These are phyloP conservation scores for Candolleomyces efflorescens DNA, from an alignment of 768 basidiomycete genomes.

Conservation along the genomic window DNA sequence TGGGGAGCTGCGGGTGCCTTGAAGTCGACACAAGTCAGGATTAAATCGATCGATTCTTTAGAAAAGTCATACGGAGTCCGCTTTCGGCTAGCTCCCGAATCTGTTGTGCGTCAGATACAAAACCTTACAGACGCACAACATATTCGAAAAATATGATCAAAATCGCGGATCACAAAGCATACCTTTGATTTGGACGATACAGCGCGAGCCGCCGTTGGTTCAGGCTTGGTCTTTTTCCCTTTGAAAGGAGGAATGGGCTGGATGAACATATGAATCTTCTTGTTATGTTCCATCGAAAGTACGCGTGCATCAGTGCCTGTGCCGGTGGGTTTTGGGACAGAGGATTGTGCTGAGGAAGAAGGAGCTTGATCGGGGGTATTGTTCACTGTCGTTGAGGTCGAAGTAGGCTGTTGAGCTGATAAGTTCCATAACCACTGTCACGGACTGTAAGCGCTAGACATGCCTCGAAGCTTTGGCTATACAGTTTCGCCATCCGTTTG, in stretches of 20 bases:
- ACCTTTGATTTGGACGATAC: slow-evolving; percentile 90
- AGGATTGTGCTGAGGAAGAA: slow-evolving; percentile 6
- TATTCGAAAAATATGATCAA: slow-evolving; percentile 62
- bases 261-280: slow-evolving; percentile 75
- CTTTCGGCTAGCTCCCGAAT: too few species aligned
- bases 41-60: neutral
- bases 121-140: slow-evolving; percentile 29
- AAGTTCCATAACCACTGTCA: neutral
- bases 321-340: slow-evolving; percentile 22
- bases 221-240: slow-evolving; percentile 43
- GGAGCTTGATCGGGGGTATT: slow-evolving; percentile 1
- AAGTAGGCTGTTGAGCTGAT: slow-evolving; percentile 67
- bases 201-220: slow-evolving; percentile 43
- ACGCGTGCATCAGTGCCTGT: slow-evolving; percentile 19
- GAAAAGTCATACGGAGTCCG: slow-evolving; percentile 42
- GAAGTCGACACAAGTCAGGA: neutral
- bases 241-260: slow-evolving; percentile 91
- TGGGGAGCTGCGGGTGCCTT: slow-evolving; percentile 56
- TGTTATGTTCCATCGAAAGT: slow-evolving; percentile 19
- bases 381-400: slow-evolving; percentile 1
- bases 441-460: slow-evolving; percentile 12
- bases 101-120: slow-evolving; percentile 48
- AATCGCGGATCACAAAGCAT: too few species aligned
- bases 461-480: slow-evolving; percentile 94
- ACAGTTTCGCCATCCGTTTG: slow-evolving; percentile 89